Percentiles rank a stretch among this genome's conserved stretches.
Evolutionary conservation across 139 green algal species (phyloP).

Genomic region (Closterium sp.): DNA sequence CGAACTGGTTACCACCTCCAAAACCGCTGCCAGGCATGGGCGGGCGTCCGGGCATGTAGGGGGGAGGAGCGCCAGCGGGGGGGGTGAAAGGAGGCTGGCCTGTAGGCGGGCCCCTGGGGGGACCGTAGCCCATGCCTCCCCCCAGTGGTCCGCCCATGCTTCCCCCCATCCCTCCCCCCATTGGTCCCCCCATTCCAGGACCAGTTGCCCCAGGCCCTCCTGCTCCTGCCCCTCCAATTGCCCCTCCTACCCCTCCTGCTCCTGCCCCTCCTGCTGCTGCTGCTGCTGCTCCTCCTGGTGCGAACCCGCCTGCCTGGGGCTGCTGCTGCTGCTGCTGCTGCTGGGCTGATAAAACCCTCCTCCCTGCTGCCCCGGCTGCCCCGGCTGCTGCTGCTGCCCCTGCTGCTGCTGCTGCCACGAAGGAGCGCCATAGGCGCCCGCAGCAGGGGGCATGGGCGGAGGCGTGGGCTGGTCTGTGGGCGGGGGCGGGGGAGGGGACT

Average conservation of each 20-base stretch:
- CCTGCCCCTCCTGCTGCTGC: not conserved
- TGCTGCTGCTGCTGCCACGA: not conserved
- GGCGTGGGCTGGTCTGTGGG: not conserved
- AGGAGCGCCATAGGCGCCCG: not conserved
- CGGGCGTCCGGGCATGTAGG: not conserved
- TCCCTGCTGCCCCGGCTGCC: not conserved
- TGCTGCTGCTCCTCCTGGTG: not conserved
- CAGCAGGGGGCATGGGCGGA: not conserved
- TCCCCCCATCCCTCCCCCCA: not conserved
- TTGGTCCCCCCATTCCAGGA: not conserved
- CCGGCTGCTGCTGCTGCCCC: not conserved
- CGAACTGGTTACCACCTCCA: not conserved
- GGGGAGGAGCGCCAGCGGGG: not conserved
- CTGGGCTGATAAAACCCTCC: not conserved
- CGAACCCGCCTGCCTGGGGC: not conserved
- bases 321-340: not conserved
- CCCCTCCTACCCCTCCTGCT: not conserved
- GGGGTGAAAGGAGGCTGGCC: not conserved
- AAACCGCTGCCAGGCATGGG: not conserved
- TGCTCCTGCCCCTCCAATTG: too few relatives aligned
- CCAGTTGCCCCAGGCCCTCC: not conserved
- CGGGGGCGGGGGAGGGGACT: not conserved
- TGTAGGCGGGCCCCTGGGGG: not conserved
- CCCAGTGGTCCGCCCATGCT: not conserved
- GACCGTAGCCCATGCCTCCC: not conserved